These are phyloP conservation scores for Aureobasidium pullulans DNA, from an alignment of 2,329 filamentous ascomycete species.

Conservation along the genomic window DNA sequence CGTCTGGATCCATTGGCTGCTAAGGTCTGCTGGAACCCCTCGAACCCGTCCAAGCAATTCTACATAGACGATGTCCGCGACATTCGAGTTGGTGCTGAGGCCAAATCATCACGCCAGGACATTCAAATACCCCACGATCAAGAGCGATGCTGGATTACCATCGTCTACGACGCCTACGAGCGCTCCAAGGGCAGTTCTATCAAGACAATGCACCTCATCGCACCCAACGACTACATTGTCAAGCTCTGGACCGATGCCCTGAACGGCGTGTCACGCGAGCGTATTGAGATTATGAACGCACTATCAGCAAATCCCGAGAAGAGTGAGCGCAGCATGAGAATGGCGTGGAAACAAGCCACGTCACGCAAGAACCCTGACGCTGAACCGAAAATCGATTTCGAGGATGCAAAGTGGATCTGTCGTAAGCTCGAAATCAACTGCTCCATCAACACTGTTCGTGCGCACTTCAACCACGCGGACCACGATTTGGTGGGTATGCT, in stretches of 20 bases:
- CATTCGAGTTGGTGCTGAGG: conserved; percentile 74
- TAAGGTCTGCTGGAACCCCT: conserved; percentile 81
- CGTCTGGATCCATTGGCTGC: conserved; percentile 75
- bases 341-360: conserved; percentile 74
- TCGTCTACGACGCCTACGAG: conserved; percentile 75
- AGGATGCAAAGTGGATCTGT: conserved; percentile 75
- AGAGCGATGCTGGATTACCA: conserved; percentile 76
- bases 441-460: conserved; percentile 63
- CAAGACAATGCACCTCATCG: conserved; percentile 83
- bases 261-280: conserved; percentile 74
- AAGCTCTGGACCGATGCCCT: conserved; percentile 77
- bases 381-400: conserved; percentile 67
- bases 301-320: conserved; percentile 69
- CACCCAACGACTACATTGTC: conserved; percentile 64
- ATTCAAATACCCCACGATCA: conserved; percentile 61
- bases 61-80: conserved; percentile 95
- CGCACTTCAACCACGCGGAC: conserved; percentile 69
- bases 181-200: conserved; percentile 61
- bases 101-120: conserved; percentile 82
- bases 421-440: conserved; percentile 88
- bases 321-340: conserved; percentile 63
- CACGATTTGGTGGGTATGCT: conserved; percentile 57
- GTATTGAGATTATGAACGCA: conserved; percentile 84
- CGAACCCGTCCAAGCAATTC: conserved; percentile 71
- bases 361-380: conserved; percentile 53